phyloP scores from a whole-genome alignment of 1,284 basidiomycete species.

The Polyporus tsugae region DNA sequence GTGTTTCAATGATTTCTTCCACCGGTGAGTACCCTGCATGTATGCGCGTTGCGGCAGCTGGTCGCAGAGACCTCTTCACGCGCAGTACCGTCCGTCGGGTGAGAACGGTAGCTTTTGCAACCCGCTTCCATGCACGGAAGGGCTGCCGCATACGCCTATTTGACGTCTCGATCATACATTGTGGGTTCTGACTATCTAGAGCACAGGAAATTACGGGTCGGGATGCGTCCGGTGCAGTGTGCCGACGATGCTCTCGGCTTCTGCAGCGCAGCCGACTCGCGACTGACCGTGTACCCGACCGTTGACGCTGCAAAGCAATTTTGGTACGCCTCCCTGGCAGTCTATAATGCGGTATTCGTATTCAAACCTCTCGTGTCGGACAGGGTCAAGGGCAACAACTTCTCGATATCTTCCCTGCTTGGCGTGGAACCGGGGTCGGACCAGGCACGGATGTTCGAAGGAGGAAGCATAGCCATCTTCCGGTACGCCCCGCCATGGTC shows the following conservation, averaged over 20 bases:
- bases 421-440: slow-evolving; percentile 49
- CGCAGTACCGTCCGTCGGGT: too few relatives aligned
- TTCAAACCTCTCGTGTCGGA: neutral
- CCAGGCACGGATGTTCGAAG: slow-evolving; percentile 51
- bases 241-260: slow-evolving; percentile 61
- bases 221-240: slow-evolving; percentile 72
- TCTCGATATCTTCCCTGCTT: slow-evolving; percentile 72
- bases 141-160: neutral
- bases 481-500: slow-evolving; percentile 28
- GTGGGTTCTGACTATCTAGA: neutral
- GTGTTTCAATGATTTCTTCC: slow-evolving; percentile 89
- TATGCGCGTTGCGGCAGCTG: neutral
- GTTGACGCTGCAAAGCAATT: slow-evolving; percentile 70
- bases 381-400: slow-evolving; percentile 82
- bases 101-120: too few relatives aligned
- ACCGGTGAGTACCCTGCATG: slow-evolving; percentile 44
- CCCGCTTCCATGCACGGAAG: too few relatives aligned
- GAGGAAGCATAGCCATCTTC: slow-evolving; percentile 71
- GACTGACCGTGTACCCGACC: slow-evolving; percentile 73
- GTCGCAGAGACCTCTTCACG: neutral
- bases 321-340: slow-evolving; percentile 51
- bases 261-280: slow-evolving; percentile 78
- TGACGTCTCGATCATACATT: neutral
- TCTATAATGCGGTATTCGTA: neutral
- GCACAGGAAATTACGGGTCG: slow-evolving; percentile 64